Evolutionary conservation across 148 eudicot species (phyloP).

Genomic region (Rheum nobile): DNA sequence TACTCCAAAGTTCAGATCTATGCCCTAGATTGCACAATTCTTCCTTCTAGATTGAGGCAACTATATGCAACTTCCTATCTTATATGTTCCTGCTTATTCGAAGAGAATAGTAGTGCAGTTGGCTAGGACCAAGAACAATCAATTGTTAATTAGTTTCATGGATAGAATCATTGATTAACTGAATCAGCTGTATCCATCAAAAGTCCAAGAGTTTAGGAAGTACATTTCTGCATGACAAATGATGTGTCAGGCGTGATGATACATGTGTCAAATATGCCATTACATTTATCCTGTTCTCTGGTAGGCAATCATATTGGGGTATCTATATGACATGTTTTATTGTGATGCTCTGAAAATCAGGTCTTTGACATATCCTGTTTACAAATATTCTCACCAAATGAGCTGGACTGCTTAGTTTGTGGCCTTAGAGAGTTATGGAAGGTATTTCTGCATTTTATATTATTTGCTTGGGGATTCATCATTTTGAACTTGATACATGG

Average conservation of each 20-base stretch:
- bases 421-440: conserved; percentile 97
- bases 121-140: neutral
- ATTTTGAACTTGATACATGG: neutral
- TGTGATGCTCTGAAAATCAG: conserved; percentile 23
- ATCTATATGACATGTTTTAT: neutral
- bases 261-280: neutral
- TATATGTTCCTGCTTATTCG: neutral
- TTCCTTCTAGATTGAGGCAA: neutral
- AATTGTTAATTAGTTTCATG: neutral
- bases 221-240: neutral
- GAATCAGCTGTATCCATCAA: neutral
- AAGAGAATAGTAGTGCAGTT: neutral
- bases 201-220: neutral
- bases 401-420: conserved; percentile 88
- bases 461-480: neutral
- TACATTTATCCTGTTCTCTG: neutral
- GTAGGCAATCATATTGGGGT: neutral
- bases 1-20: neutral
- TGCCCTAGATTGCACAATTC: neutral
- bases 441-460: conserved; percentile 31
- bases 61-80: neutral
- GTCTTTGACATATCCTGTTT: conserved; percentile 76
- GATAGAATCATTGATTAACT: neutral
- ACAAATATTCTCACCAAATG: conserved; percentile 85
- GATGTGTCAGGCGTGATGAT: neutral